Base-by-base conservation (phyloP, 2,329 filamentous ascomycete genomes). In the Chaetomium strumarium region DNA sequence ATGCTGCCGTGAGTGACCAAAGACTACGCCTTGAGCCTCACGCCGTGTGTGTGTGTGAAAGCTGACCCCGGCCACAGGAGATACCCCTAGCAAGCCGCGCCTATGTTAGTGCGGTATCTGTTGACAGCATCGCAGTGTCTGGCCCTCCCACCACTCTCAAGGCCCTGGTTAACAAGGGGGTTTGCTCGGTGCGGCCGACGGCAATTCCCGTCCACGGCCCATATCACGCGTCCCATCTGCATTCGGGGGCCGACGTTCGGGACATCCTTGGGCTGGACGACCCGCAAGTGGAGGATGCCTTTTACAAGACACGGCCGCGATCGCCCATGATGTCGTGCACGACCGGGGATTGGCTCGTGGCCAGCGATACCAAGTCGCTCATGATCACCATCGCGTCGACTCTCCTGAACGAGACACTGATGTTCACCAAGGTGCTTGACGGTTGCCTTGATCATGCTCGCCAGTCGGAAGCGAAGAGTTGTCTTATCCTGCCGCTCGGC, bases 141-240 rank as follows among this genome's bases (percentile, higher is more conserved):
- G 79, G 79, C 13, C 76, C 78, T 39, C 79, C 79, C 17, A 60
- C 67, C 2, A 76, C 74, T 0, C 66, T 81, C 24, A 69, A 70
- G 51, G 62, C 67, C 5, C 65, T 83, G 24, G 69, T 72, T 50
- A 65, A 67, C 42, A 67, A 68, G 30, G 63, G 70, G 13, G 58
- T 70, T 40, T 70, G 74, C 33, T 67, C 71, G 7, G 65, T 67
- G 33, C 72, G 72, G 57, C 68, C 72, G 13, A 73, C 71, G n/a
- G 67, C 72, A 1, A 73, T 81, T 48, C 76, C 78, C 0, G 73
- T 82, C 24, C 75, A 77, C 56, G 79, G 75, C 0, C 79, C 79
- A 7, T 82, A 80, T 60, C 79, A 83, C 60, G 76, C 79, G 36
- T 56, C 73, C 2, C 77, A 81, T 62, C 67, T 81, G n/a, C 73